phyloP scores from a whole-genome alignment of 2,329 filamentous ascomycete species.

The Fusarium buxicola region DNA sequence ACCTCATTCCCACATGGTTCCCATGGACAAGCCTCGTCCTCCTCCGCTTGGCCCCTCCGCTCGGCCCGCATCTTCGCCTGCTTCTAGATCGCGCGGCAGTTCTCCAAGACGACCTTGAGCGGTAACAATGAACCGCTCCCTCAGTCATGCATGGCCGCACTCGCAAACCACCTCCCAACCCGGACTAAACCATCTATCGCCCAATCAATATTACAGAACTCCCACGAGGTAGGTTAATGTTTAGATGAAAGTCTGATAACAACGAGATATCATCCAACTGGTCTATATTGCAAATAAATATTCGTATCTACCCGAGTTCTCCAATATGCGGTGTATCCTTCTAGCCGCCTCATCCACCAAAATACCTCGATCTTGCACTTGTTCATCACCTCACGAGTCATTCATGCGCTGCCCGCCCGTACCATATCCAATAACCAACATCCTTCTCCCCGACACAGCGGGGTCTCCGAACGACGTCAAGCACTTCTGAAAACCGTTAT shows the following conservation, averaged over 20 bases:
- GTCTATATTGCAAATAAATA: neutral
- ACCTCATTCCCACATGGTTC: neutral
- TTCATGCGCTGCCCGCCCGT: constrained; percentile 4
- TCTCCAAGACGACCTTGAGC: neutral
- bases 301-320: constrained; percentile 1
- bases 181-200: neutral
- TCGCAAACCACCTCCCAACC: neutral
- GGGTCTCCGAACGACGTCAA: constrained; percentile 1
- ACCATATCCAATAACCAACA: constrained; percentile 4
- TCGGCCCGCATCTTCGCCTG: neutral
- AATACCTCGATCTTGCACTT: constrained; percentile 1
- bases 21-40: constrained; percentile 6
- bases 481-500: neutral
- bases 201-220: neutral
- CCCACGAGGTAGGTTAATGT: neutral
- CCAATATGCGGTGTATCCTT: constrained; percentile 22
- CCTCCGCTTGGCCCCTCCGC: neutral
- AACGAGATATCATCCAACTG: neutral
- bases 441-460: constrained; percentile 3
- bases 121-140: neutral
- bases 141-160: neutral
- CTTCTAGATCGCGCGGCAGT: neutral
- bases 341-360: constrained; percentile 5
- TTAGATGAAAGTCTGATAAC: too few species aligned
- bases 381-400: constrained; percentile 20